Conservation (phyloP, 306 rosid species). For the Sophora flavescens region DNA sequence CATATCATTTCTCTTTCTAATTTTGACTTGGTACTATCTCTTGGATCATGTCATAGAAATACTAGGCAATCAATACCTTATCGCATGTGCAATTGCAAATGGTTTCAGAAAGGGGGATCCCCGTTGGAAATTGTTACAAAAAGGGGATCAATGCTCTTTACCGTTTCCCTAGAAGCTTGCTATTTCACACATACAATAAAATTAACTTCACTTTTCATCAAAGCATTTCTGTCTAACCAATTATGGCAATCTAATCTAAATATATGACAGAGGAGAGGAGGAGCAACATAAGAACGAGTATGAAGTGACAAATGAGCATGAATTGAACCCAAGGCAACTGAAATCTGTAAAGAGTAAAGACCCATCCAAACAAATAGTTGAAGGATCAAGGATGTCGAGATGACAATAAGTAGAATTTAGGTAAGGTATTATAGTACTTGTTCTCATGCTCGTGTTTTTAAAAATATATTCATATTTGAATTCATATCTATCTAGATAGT, state of each 20-base stretch:
- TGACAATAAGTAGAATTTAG: too few relatives aligned
- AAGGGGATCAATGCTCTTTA: neutral
- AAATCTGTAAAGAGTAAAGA: neutral
- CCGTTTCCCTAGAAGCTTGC: neutral
- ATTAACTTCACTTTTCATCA: neutral
- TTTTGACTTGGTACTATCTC: slow-evolving; percentile 2
- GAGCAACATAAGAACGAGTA: neutral
- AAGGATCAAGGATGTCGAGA: too few relatives aligned
- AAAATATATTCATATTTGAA: too few relatives aligned
- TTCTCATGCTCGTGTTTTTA: too few relatives aligned
- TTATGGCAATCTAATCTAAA: neutral
- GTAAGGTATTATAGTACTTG: too few relatives aligned
- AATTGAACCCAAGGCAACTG: neutral
- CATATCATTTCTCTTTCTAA: too few relatives aligned
- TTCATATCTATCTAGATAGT: too few relatives aligned
- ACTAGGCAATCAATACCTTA: slow-evolving; percentile 13
- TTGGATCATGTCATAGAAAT: neutral
- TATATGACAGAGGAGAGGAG: neutral
- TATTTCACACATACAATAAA: neutral
- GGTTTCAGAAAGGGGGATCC: slow-evolving; percentile 3
- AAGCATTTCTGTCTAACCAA: slow-evolving; percentile 14
- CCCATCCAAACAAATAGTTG: neutral
- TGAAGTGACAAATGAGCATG: neutral
- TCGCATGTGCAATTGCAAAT: neutral
- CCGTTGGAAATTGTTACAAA: slow-evolving; percentile 33